Base-by-base conservation (phyloP, 345 rosid genomes). In the Euphorbia tirucalli region DNA sequence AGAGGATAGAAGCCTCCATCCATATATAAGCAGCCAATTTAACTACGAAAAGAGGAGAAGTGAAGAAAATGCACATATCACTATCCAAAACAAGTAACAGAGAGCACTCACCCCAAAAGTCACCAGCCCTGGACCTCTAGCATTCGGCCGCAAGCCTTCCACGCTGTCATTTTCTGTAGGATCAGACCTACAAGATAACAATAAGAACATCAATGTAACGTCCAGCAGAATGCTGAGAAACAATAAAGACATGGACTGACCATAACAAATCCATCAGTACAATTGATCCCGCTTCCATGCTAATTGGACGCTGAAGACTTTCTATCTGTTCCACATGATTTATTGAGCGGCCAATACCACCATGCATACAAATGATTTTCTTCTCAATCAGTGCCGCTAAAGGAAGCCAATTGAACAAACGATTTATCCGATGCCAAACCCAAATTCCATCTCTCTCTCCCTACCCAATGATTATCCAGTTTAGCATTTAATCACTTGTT, bases 131-230 rank as follows among this genome's bases (percentile, higher is more conserved):
- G 99, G 98, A 71, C 99, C 99, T 81, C 98, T 92, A 65, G 99
- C 98, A 86, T 95, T 95, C 57, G 98, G 98, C 61, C 98, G 78
- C 78, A 95, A 80, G 66, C 99, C 99, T 85, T 92, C 99, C 59
- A 95, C 99, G n/a, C 99, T 95, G 71, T 95, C 99, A 80, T 95
- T 95, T 82, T 95, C 99, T 3, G 98, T 95, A 65, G 99, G 99
- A 80, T 92, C 99, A 22, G 99, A 95, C 99, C 99, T 95, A 78
- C 37, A 43, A 66, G 30, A 83, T 71, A 73, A 61, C n/a, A 46
- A 44, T 18, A 10, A 37, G 72, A 71, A 69, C 32, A 68, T 65
- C 62, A 78, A 18, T 70, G 30, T 52, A 46, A 71, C 57, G 74
- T 43, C 62, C 77, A 75, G 73, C 55, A 72, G 24, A 63, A 8